These are phyloP conservation scores for Leishmania gerbilli DNA, from an alignment of 208 protist genomes.

Conservation along the genomic window DNA sequence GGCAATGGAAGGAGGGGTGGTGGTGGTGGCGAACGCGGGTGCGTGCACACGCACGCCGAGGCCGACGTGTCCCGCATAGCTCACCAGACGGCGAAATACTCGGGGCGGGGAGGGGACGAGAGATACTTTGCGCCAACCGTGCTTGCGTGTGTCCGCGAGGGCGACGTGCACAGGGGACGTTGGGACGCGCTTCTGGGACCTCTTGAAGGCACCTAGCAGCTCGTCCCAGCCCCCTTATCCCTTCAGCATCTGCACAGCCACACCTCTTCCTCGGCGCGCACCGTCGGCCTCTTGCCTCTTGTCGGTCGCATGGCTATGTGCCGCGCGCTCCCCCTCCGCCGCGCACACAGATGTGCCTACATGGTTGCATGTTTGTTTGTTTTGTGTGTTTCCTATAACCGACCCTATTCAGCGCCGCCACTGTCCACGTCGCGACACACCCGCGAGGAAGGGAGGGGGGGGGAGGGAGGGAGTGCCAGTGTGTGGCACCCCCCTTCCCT, in stretches of 20 bases:
- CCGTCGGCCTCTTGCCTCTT: too few species aligned
- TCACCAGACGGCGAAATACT: not conserved
- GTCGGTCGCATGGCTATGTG: too few species aligned
- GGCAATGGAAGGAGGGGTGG: not conserved
- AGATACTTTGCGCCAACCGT: not conserved
- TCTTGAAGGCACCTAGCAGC: not conserved
- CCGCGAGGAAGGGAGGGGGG: not conserved
- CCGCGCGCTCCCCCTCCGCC: not conserved
- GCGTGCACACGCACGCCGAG: not conserved
- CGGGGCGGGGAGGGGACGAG: not conserved
- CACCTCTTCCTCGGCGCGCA: too few species aligned
- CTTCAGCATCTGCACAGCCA: not conserved
- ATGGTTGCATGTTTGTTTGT: too few species aligned
- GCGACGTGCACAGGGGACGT: not conserved
- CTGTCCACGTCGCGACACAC: not conserved
- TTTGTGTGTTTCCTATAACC: not conserved
- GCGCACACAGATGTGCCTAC: too few species aligned
- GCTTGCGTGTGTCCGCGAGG: not conserved
- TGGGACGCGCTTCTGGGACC: not conserved
- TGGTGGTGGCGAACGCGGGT: not conserved
- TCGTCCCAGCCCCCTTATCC: not conserved
- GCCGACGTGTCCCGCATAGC: not conserved
- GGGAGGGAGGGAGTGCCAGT: not conserved
- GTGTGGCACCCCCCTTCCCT: not conserved
- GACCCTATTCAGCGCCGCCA: too few species aligned